Conservation (phyloP, 148 eudicot genomes). For the Limonium bicolor region DNA sequence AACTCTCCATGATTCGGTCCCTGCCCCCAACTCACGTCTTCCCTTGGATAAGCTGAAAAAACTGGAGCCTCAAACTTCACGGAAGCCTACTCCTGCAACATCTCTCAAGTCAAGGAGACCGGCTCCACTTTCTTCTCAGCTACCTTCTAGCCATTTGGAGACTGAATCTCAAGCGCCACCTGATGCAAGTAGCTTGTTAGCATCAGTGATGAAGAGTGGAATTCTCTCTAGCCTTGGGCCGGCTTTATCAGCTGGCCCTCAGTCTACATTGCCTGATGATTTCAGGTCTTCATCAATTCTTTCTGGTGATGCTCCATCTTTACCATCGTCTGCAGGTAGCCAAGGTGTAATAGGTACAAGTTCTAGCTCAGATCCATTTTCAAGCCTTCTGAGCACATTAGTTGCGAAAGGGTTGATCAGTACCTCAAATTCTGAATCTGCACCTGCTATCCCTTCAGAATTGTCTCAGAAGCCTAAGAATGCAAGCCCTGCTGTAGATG, state of each 20-base stretch:
- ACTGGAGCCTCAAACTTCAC: constrained; percentile 18
- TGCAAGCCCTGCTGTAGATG: constrained; percentile 14
- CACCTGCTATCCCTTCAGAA: neutral
- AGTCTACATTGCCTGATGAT: constrained; percentile 19
- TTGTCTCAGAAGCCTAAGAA: constrained; percentile 8
- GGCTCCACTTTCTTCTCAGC: constrained; percentile 14
- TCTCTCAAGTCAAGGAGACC: constrained; percentile 22
- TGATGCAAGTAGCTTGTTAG: constrained; percentile 35
- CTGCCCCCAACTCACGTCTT: constrained; percentile 14
- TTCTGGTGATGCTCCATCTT: constrained; percentile 17
- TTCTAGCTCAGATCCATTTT: constrained; percentile 35
- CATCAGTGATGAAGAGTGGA: constrained; percentile 51
- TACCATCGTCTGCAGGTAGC: constrained; percentile 12
- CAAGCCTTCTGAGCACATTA: constrained; percentile 64
- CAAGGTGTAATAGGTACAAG: constrained; percentile 12
- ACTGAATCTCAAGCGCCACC: constrained; percentile 25
- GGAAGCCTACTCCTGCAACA: constrained; percentile 12
- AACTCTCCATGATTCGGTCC: constrained; percentile 18
- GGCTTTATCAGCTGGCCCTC: constrained; percentile 15
- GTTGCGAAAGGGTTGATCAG: constrained; percentile 75
- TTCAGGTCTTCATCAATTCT: constrained; percentile 9
- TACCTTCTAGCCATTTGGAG: constrained; percentile 12
- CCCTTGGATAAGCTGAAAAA: constrained; percentile 20
- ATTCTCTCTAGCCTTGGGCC: constrained; percentile 17
- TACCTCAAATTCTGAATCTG: constrained; percentile 45